A percentile compares a stretch with the other conserved stretches of the same genome.
Conservation (phyloP, 192 early-diverging fungal genomes). For the Coemansia sp. region DNA sequence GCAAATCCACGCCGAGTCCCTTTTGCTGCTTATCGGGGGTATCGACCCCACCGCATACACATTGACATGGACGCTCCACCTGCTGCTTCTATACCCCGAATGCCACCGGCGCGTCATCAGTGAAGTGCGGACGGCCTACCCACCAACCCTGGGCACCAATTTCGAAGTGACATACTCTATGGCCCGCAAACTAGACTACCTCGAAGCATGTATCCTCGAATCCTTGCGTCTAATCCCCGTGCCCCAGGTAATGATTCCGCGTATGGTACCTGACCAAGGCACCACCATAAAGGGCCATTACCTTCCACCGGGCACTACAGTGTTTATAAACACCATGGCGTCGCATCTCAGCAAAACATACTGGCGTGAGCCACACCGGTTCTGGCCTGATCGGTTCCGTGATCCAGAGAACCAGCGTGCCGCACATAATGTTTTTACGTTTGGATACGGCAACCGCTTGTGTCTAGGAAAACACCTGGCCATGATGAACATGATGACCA, state of each 20-base stretch:
- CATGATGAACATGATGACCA: conserved; percentile 21
- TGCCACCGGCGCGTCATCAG: background rate
- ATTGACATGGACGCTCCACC: conserved; percentile 28
- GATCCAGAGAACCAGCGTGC: background rate
- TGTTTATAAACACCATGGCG: conserved; percentile 18
- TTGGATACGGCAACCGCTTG: conserved; percentile 20
- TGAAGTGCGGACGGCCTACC: conserved; percentile 9
- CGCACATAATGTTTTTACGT: conserved; percentile 28
- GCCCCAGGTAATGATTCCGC: conserved; percentile 16
- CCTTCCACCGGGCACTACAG: conserved; percentile 9
- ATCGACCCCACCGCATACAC: conserved; percentile 29
- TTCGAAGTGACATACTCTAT: background rate
- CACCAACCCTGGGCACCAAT: background rate
- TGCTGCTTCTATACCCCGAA: conserved; percentile 26
- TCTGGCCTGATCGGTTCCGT: conserved; percentile 13
- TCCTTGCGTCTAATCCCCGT: conserved; percentile 21
- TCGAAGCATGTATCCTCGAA: conserved; percentile 33
- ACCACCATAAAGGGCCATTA: conserved; percentile 11
- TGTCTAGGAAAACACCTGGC: conserved; percentile 36
- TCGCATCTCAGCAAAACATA: conserved; percentile 5
- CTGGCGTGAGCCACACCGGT: conserved; percentile 13
- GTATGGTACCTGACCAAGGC: background rate
- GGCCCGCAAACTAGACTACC: conserved; percentile 4
- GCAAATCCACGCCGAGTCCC: conserved; percentile 24
- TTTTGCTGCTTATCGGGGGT: conserved; percentile 20